phyloP scores from a whole-genome alignment of 164 flowering plant genomes.

The Stephania japonica region DNA sequence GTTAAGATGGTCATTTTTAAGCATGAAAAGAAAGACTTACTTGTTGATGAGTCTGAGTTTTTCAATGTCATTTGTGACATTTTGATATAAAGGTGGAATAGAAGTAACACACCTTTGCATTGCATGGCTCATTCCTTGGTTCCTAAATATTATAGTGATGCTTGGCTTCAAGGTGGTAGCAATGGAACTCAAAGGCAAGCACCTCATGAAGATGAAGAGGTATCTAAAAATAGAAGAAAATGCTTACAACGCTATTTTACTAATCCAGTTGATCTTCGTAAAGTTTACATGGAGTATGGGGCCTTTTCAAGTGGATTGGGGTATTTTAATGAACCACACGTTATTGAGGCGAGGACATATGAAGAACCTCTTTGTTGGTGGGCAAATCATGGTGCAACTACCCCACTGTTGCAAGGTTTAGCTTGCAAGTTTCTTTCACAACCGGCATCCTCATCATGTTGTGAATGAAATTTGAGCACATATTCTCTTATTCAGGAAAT shows the following conservation, averaged over 20 bases:
- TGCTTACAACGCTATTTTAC: neutral
- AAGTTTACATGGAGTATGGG: neutral
- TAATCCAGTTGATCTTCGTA: neutral
- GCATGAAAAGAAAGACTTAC: neutral
- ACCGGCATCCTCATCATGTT: conserved; percentile 4
- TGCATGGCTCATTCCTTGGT: conserved; percentile 8
- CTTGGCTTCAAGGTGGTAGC: neutral
- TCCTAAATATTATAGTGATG: conserved; percentile 4
- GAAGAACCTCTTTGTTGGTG: neutral
- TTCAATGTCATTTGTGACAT: neutral
- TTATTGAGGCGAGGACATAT: neutral
- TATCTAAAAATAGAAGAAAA: neutral
- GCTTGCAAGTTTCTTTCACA: conserved; percentile 5
- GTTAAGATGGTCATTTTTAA: neutral
- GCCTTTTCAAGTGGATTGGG: neutral
- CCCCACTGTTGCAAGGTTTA: neutral
- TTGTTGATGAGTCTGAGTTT: neutral
- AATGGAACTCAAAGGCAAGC: neutral
- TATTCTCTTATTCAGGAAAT: neutral
- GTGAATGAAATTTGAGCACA: conserved; percentile 6
- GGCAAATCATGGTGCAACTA: neutral
- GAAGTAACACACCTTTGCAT: neutral
- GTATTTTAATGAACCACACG: neutral
- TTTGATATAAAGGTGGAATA: neutral
- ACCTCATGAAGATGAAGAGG: neutral